phyloP scores from a whole-genome alignment of 768 basidiomycete species.

The Mycena alexandri region DNA sequence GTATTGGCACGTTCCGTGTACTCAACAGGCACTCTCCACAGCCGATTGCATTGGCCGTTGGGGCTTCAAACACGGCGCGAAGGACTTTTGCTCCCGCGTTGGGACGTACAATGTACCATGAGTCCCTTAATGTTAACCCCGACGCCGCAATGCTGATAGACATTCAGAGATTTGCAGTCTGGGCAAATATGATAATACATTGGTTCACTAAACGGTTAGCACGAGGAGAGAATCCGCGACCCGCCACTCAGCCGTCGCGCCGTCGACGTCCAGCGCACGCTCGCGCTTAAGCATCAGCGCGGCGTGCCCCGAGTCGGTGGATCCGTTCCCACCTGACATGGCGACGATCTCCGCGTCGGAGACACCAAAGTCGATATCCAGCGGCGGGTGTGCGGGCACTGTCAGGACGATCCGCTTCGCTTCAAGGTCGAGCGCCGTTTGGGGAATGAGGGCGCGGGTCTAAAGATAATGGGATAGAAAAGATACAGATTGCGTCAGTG shows the following conservation, averaged over 20 bases:
- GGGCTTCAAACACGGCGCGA: no score
- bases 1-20: no score
- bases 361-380: slow-evolving; percentile 71
- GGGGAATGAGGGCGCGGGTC: slow-evolving; percentile 60
- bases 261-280: slow-evolving; percentile 71
- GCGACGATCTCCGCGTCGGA: slow-evolving; percentile 67
- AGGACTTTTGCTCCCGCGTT: no score
- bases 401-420: slow-evolving; percentile 66
- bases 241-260: slow-evolving; percentile 76
- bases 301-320: slow-evolving; percentile 29
- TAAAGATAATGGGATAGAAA: slow-evolving; percentile 38
- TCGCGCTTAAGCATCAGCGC: slow-evolving; percentile 67
- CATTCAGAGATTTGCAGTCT: no score
- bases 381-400: slow-evolving; percentile 59
- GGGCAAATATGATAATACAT: no score
- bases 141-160: no score
- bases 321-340: slow-evolving; percentile 3
- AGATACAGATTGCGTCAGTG: not conserved
- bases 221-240: slow-evolving; percentile 65
- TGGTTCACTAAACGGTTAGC: slow-evolving; percentile 50
- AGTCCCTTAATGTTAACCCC: no score
- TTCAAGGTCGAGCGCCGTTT: slow-evolving; percentile 75
- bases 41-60: no score
- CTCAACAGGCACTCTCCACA: no score
- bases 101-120: no score